Percentiles rank a stretch among this genome's conserved stretches.
These are phyloP conservation scores for Camelina sativa DNA, from an alignment of 345 rosid species.

Conservation along the genomic window DNA sequence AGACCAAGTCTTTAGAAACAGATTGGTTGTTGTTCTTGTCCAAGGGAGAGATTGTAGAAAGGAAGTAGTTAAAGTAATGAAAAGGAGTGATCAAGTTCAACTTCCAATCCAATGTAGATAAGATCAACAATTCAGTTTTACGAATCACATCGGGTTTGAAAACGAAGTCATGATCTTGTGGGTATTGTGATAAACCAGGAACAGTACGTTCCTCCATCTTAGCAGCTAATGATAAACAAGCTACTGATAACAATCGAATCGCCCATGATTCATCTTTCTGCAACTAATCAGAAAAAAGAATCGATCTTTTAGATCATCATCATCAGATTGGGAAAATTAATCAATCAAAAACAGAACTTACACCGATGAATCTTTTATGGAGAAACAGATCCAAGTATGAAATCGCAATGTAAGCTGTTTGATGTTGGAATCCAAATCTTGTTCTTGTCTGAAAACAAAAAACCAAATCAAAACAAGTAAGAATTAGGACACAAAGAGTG, in stretches of 20 bases:
- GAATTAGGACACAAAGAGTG: neutral
- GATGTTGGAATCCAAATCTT: slow-evolving; percentile 64
- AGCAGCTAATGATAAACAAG: slow-evolving; percentile 81
- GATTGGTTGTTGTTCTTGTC: slow-evolving; percentile 26
- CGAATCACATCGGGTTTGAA: slow-evolving; percentile 59
- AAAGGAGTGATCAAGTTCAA: slow-evolving; percentile 77
- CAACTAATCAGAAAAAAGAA: neutral
- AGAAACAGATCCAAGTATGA: slow-evolving; percentile 77
- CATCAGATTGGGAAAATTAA: neutral
- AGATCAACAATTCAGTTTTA: slow-evolving; percentile 72
- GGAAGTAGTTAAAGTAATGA: slow-evolving; percentile 64
- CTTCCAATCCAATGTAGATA: slow-evolving; percentile 77
- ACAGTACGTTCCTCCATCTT: slow-evolving; percentile 81
- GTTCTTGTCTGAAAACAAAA: slow-evolving; percentile 63
- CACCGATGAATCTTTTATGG: slow-evolving; percentile 62
- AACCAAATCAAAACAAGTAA: neutral
- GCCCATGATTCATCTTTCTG: slow-evolving; percentile 82
- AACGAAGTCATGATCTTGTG: slow-evolving; percentile 50
- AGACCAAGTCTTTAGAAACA: slow-evolving; percentile 44
- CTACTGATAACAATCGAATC: slow-evolving; percentile 66
- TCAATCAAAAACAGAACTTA: slow-evolving; percentile 39
- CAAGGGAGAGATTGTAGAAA: slow-evolving; percentile 45
- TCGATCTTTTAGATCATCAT: neutral
- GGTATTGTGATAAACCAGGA: slow-evolving; percentile 65
- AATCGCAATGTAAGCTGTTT: slow-evolving; percentile 72